Conservation (phyloP, 495 filamentous ascomycete species). For the Pseudomonodictys pantanalensis region DNA sequence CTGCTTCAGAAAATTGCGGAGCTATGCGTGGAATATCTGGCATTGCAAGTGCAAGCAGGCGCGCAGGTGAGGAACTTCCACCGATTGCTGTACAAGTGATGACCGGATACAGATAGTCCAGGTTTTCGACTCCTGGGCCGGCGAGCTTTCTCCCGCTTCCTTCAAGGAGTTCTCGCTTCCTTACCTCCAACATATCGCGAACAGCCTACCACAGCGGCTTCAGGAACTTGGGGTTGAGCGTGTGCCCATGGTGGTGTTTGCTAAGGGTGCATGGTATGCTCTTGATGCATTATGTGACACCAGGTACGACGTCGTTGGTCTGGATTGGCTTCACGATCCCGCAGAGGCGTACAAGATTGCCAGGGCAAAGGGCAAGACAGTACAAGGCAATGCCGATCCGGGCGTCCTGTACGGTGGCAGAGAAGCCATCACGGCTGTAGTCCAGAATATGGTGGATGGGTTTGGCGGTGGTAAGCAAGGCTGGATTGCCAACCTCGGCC, state of each 20-base stretch:
- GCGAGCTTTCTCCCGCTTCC: slow-evolving; percentile 77
- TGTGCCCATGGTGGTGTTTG: slow-evolving; percentile 98
- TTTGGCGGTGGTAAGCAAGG: slow-evolving; percentile 85
- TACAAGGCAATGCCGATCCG: slow-evolving; percentile 95
- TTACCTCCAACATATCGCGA: slow-evolving; percentile 78
- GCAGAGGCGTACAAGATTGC: slow-evolving; percentile 76
- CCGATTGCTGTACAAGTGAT: neutral
- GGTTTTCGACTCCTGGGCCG: slow-evolving; percentile 99
- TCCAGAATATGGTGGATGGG: slow-evolving; percentile 79
- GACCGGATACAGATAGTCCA: slow-evolving; percentile 66
- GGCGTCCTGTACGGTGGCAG: slow-evolving; percentile 84
- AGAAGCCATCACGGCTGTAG: slow-evolving; percentile 71
- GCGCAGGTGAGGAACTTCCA: slow-evolving; percentile 57
- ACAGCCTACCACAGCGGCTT: slow-evolving; percentile 68
- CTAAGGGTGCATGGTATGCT: slow-evolving; percentile 98
- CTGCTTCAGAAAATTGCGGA: slow-evolving; percentile 87
- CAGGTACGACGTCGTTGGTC: slow-evolving; percentile 87
- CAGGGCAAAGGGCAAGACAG: slow-evolving; percentile 59
- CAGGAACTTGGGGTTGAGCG: slow-evolving; percentile 67
- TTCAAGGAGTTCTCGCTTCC: slow-evolving; percentile 84
- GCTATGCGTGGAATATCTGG: slow-evolving; percentile 90
- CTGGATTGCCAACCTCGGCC: slow-evolving; percentile 85
- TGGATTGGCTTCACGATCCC: slow-evolving; percentile 94
- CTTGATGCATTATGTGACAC: slow-evolving; percentile 81
- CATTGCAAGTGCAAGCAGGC: slow-evolving; percentile 85